A percentile compares a stretch with the other conserved stretches of the same genome.
These are phyloP conservation scores for Mucor piriformis DNA, from an alignment of 371 early-diverging fungal genomes.

Conservation along the genomic window DNA sequence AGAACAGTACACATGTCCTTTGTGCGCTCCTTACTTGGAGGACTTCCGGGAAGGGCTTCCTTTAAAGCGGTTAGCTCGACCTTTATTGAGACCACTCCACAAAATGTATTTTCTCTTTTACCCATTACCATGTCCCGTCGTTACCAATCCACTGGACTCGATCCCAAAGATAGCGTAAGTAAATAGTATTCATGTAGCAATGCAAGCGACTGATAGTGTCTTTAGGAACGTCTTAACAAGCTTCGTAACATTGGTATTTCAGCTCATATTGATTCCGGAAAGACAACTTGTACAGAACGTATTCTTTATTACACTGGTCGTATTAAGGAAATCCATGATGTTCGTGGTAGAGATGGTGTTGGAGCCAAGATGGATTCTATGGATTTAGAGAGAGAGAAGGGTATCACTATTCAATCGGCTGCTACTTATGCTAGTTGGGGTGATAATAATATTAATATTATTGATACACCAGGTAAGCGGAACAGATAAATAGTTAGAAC, in stretches of 20 bases:
- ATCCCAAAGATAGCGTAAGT: constrained; percentile 46
- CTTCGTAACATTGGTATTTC: constrained; percentile 97
- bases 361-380: constrained; percentile 99
- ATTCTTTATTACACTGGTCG: constrained; percentile 95
- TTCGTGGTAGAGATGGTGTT: constrained; percentile 95
- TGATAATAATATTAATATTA: constrained; percentile 84
- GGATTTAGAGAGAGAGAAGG: constrained; percentile 97
- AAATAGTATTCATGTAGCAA: not conserved
- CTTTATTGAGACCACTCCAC: constrained; percentile 30
- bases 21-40: constrained; percentile 52
- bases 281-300: constrained; percentile 97
- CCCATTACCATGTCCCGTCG: constrained; percentile 41
- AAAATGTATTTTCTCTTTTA: constrained; percentile 33
- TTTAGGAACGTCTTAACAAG: constrained; percentile 56
- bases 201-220: no score
- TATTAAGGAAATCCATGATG: constrained; percentile 96
- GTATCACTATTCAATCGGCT: constrained; percentile 91
- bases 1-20: constrained; percentile 35
- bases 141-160: constrained; percentile 43
- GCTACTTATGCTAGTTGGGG: constrained; percentile 88
- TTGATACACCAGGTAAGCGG: constrained; percentile 82
- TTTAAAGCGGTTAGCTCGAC: constrained; percentile 33
- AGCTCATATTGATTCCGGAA: constrained; percentile 99
- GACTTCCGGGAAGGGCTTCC: constrained; percentile 40
- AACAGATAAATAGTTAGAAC: not conserved